A percentile compares a stretch with the other conserved stretches of the same genome.
phyloP scores from a whole-genome alignment of 306 rosid species.

The Ammopiptanthus mongolicus region DNA sequence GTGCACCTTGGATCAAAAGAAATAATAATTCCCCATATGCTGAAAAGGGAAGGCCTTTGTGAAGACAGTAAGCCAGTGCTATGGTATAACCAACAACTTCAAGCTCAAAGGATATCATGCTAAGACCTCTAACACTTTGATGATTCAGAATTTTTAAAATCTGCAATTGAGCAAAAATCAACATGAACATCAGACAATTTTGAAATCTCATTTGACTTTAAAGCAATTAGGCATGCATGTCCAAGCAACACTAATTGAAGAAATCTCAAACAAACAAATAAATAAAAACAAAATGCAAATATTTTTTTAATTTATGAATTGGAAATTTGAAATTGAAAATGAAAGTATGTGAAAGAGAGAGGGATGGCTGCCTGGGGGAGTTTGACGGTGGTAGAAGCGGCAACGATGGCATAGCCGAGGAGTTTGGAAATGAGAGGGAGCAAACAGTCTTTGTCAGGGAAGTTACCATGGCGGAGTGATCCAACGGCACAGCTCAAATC shows the following conservation, averaged over 20 bases:
- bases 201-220: neutral
- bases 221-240: neutral
- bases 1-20: conserved; percentile 79
- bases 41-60: conserved; percentile 89
- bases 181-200: neutral
- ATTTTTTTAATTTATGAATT: no score
- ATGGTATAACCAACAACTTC: conserved; percentile 88
- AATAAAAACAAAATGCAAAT: no score
- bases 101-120: conserved; percentile 77
- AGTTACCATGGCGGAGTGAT: conserved; percentile 62
- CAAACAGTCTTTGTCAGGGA: conserved; percentile 83
- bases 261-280: no score
- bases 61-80: conserved; percentile 83
- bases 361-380: conserved; percentile 70
- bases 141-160: conserved; percentile 66
- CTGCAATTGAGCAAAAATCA: conserved; percentile 41
- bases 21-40: conserved; percentile 89
- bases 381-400: conserved; percentile 98
- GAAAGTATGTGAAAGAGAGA: neutral
- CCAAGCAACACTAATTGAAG: neutral
- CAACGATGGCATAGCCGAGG: conserved; percentile 94
- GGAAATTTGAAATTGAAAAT: no score
- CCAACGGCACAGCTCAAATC: conserved; percentile 62
- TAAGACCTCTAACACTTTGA: conserved; percentile 81
- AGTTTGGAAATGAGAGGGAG: conserved; percentile 93